Conservation (phyloP, 78 protist genomes). For the Dictyostelium firmibasis region DNA sequence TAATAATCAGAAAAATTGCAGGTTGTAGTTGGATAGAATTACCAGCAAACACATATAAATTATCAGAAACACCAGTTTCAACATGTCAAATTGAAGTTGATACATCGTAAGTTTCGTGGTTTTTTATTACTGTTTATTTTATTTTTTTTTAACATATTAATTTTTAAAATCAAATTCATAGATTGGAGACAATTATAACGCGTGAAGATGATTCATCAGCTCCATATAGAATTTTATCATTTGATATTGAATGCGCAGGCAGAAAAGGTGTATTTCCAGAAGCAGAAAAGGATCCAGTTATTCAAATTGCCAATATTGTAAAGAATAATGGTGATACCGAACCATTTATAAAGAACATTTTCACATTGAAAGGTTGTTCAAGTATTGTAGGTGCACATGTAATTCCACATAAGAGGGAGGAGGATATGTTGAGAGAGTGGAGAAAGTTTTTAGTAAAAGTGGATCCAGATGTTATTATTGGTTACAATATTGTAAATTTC, state of each 20-base stretch:
- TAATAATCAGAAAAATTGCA: slow-evolving; percentile 1
- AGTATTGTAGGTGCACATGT: slow-evolving; percentile 96
- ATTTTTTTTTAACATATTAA: too few species aligned
- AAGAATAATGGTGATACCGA: slow-evolving; percentile 64
- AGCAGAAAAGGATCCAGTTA: slow-evolving; percentile 98
- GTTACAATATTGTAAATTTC: slow-evolving; percentile 99
- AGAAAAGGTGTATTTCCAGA: slow-evolving; percentile 98
- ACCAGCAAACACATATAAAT: slow-evolving; percentile 88
- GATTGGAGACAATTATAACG: slow-evolving; percentile 28
- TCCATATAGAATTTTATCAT: slow-evolving; percentile 97
- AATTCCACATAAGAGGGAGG: slow-evolving; percentile 85
- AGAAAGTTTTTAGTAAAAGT: slow-evolving; percentile 75
- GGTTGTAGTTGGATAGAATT: slow-evolving; percentile 89
- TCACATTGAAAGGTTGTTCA: slow-evolving; percentile 93
- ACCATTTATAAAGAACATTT: slow-evolving; percentile 85
- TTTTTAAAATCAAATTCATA: neutral
- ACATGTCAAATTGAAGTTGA: slow-evolving; percentile 87
- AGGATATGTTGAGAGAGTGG: slow-evolving; percentile 89
- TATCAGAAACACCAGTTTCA: slow-evolving; percentile 11
- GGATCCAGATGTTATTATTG: slow-evolving; percentile 99
- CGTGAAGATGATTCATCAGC: slow-evolving; percentile 90
- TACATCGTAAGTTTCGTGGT: slow-evolving; percentile 33
- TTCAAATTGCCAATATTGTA: slow-evolving; percentile 97
- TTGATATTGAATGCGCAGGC: slow-evolving; percentile 99
- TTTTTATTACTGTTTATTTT: neutral